Evolutionary conservation across 2,329 filamentous ascomycete genomes (phyloP), one percentile per base, ranked within the genome.

Genomic region (Diplodia mutila): DNA sequence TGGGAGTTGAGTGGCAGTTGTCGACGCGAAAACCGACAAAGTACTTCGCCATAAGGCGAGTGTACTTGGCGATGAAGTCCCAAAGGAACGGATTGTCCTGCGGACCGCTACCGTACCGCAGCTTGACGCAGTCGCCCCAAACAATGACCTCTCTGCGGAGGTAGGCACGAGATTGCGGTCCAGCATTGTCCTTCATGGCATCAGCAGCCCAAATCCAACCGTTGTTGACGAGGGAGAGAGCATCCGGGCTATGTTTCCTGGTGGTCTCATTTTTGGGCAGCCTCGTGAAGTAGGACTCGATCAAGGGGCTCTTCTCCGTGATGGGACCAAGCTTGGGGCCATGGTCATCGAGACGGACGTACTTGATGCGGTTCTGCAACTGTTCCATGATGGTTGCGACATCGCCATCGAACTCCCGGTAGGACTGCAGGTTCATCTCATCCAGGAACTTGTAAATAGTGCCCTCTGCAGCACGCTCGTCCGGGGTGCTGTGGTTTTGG

Each of bases 131-230:
- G 77, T 99, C 95, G 16, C 94, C 94, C 95, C 95, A 99, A 34
- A 97, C 91, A 72, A 99, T 98, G 69, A 99, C 93, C 79, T 99
- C 93, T 72, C 95, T 88, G 64, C 93, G 88, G n/a, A 99, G 86
- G 75, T 99, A 99, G n/a, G 94, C 93, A 67, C 90, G 89, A 9
- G 94, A 97, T 55, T 91, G 85, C 0, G 93, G 91, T 0, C 96
- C 96, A 34, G 95, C 95, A 75, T 98, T 95, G 81, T 99, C 95
- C 52, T 92, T 86, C 79, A 98, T 86, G 1, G 95, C 94, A 80
- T 98, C 96, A 6, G 94, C 94, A 68, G 92, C 94, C 95, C 95
- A 99, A 9, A 99, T 94, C 95, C 95, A 99, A 52, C 95, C 95
- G 75, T 99, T 99, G 80, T 98, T 98, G 49, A 90, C 94, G 63